Evolutionary conservation across 1,284 basidiomycete species (phyloP).

Genomic region (Cystobasidiaceae sp.): DNA sequence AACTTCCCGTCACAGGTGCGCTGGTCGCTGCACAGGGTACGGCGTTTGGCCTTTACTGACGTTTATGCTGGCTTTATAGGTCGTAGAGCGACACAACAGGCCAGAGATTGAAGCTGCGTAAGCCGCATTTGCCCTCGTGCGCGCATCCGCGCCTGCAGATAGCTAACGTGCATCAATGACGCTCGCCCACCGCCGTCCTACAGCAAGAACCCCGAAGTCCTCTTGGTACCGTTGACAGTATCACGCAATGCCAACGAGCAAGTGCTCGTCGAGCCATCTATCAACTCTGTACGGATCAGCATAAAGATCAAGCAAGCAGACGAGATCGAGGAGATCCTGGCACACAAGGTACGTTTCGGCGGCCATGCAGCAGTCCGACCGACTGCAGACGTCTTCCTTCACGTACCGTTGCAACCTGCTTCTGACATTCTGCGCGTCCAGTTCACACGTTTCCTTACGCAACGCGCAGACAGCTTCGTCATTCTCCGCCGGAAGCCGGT

Average conservation of each 20-base stretch:
- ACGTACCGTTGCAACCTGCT: neutral
- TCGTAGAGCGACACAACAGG: slow-evolving; percentile 94
- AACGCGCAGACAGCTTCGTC: slow-evolving; percentile 93
- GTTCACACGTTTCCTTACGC: slow-evolving; percentile 99
- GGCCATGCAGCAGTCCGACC: neutral
- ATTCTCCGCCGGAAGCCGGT: slow-evolving; percentile 92
- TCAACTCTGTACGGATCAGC: slow-evolving; percentile 93
- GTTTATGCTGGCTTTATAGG: slow-evolving; percentile 50
- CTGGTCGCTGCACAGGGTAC: no score
- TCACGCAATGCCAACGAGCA: slow-evolving; percentile 95
- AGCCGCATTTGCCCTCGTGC: slow-evolving; percentile 40
- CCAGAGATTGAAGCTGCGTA: slow-evolving; percentile 85
- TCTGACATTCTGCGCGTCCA: slow-evolving; percentile 56
- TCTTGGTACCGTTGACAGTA: slow-evolving; percentile 86
- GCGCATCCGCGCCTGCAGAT: neutral
- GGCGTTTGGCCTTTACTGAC: no score
- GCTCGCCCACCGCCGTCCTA: neutral
- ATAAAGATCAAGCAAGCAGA: slow-evolving; percentile 99
- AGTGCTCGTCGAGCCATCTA: slow-evolving; percentile 90
- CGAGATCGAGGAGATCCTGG: slow-evolving; percentile 95
- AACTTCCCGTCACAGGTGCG: slow-evolving; percentile 93
- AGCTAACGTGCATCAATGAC: neutral
- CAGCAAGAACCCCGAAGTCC: slow-evolving; percentile 85
- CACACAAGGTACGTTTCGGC: slow-evolving; percentile 45
- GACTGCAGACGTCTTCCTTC: neutral